Evolutionary conservation across 2,329 filamentous ascomycete genomes (phyloP), one percentile per base, ranked within the genome.

Genomic region (Aspergillus calidoustus): DNA sequence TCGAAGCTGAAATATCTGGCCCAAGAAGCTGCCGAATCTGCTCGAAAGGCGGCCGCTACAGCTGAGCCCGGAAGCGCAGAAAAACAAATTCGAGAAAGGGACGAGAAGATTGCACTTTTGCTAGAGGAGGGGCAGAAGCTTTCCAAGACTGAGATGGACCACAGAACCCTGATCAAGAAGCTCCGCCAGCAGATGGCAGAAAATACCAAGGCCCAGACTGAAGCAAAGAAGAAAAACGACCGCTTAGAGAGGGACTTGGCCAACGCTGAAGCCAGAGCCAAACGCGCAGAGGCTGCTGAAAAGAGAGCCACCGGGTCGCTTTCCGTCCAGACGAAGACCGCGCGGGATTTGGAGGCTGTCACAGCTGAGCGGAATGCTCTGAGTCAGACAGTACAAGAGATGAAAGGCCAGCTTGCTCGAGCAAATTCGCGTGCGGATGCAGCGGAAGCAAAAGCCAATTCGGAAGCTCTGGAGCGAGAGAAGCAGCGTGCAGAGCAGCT

Each of bases 91-190:
- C 91, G 92, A 1, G 93, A 96, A 71, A 96, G 93, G 72, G 93
- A 98, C 69, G 89, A 94, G 69, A 91, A 91, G 74, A 96, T 98
- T 70, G 92, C 93, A 3, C 81, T 93, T 51, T 81, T 99, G 13
- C 91, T 99, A 83, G 90, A 96, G 69, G 95, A 99, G 79, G 95
- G 96, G 0, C 91, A 95, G 69, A 93, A 90, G 67, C 83, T 98
- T 8, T 93, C 92, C 1, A 91, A 90, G 69, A 91, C 87, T 0
- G 95, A 99, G 74, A 86, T 97, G 76, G 92, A 93, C 71, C 89
- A 96, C 66, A 84, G 94, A 63, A 87, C 87, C 6, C 89, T 89
- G 4, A 91, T 98, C 70, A 96, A 95, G 76, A 93, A 92, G 71
- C 79, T 98, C 61, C 82, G 85, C 15, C 74, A 80, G 53, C 84